Conservation (phyloP, 306 rosid genomes). For the Quercus variabilis region DNA sequence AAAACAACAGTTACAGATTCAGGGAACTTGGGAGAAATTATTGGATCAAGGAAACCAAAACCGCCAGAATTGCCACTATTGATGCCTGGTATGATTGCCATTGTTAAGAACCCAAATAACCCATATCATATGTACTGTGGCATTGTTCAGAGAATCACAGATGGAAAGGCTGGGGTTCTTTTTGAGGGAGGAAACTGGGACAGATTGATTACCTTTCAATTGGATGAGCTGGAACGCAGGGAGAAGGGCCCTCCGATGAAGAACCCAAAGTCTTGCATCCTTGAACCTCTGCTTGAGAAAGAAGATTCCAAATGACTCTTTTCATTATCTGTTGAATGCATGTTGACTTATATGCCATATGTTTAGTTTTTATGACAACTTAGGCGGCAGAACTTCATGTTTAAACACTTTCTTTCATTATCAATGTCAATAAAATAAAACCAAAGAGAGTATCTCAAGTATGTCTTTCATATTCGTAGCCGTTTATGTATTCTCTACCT, state of each 20-base stretch:
- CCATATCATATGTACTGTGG: conserved; percentile 83
- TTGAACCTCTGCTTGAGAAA: conserved; percentile 59
- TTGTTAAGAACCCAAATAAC: conserved; percentile 53
- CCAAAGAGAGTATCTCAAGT: not conserved
- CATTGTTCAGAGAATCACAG: conserved; percentile 68
- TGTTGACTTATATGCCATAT: conserved; percentile 19
- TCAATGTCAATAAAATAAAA: not conserved
- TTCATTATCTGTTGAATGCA: conserved; percentile 7
- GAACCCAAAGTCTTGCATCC: conserved; percentile 68
- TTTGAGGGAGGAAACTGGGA: conserved; percentile 84
- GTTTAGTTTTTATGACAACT: conserved; percentile 15
- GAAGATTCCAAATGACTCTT: conserved; percentile 35
- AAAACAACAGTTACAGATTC: conserved; percentile 25
- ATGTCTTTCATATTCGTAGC: conserved; percentile 18
- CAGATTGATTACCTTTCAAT: conserved; percentile 63
- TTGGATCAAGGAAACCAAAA: conserved; percentile 44
- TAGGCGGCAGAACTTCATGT: not conserved
- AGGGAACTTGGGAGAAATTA: not conserved
- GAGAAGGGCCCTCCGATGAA: conserved; percentile 95
- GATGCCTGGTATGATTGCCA: conserved; percentile 74
- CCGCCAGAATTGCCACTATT: conserved; percentile 64
- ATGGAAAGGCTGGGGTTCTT: conserved; percentile 69
- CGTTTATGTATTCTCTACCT: conserved; percentile 3
- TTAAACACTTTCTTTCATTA: not conserved
- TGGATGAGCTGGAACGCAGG: conserved; percentile 82